Evolutionary conservation across 495 filamentous ascomycete species (phyloP), one percentile per base, ranked within the genome.

Genomic region (Penicillium bialowiezense): DNA sequence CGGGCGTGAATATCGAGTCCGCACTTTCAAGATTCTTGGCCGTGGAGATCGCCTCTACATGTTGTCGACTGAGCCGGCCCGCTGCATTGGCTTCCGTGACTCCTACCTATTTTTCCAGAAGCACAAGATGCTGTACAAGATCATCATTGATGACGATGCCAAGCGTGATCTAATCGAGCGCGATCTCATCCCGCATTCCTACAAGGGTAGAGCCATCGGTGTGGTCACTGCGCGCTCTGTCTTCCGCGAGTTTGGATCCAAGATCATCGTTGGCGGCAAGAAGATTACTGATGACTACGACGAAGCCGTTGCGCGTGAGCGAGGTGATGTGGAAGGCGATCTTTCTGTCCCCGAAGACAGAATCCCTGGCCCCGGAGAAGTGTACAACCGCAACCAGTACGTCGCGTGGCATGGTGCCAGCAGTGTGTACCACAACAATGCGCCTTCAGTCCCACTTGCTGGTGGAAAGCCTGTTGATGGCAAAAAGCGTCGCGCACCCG

Each of bases 61-160:
- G 93, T 73, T 98, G 59, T 96, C 91, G 2, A 98, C 93, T 2
- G 93, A 98, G 58, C 93, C 93, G 4, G 93, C 93, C 17, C 83
- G 93, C 48, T 98, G 93, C 59, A 92, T 95, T 40, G 93, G 93
- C 6, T 98, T 98, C 78, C 76, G 93, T 44, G 93, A 98, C 70
- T 93, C 88, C 48, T 98, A 98, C 64, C 78, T 98, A 13, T 98
- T 98, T 77, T 98, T 98, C 76, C 92, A 91, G 57, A 96, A 95
- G 64, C 91, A 97, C 72, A 88, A 86, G 62, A 82, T 90, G 59
- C 85, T 97, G 15, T 91, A 90, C 76, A 97, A 97, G 73, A 93
- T 97, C 59, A 93, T 96, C 55, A 85, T 96, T 55, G 89, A 90
- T 49, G 91, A 96, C 45, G 86, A 91, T 15, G 89, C 91, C 52